Evolutionary conservation across 2,329 filamentous ascomycete genomes (phyloP).

Genomic region (Thielaviopsis euricoi): DNA sequence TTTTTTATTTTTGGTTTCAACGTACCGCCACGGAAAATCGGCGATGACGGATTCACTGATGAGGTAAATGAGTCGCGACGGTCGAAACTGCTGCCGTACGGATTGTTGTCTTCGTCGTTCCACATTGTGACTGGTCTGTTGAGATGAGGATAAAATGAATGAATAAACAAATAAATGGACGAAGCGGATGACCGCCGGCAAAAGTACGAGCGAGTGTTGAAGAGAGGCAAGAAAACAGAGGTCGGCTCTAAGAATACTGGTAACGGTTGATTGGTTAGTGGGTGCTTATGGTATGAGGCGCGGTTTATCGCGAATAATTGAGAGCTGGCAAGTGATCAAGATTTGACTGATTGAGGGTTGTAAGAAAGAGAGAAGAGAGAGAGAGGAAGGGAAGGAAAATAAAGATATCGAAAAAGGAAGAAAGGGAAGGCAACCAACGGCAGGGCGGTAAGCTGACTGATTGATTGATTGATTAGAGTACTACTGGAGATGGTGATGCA

Average conservation of each 20-base stretch:
- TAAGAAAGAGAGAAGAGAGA: too few relatives aligned
- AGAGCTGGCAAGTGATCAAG: too few relatives aligned
- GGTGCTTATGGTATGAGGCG: too few relatives aligned
- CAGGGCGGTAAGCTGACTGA: background rate
- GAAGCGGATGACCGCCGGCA: background rate
- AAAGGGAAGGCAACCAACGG: background rate
- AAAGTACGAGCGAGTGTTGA: too few relatives aligned
- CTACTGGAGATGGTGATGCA: background rate
- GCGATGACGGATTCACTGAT: slow-evolving; percentile 49
- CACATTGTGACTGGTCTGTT: slow-evolving; percentile 47
- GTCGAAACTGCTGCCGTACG: slow-evolving; percentile 82
- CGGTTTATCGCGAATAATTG: too few relatives aligned
- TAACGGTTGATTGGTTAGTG: too few relatives aligned
- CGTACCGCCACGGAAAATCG: slow-evolving; percentile 40
- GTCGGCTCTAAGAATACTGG: too few relatives aligned
- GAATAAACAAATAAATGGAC: background rate
- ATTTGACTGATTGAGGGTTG: too few relatives aligned
- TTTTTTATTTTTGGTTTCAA: slow-evolving; percentile 12
- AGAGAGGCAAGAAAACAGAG: too few relatives aligned
- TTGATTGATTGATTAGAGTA: background rate
- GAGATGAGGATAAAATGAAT: background rate
- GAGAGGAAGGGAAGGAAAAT: background rate
- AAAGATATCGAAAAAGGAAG: background rate
- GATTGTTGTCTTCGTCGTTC: slow-evolving; percentile 99
- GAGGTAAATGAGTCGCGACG: slow-evolving; percentile 66